These are phyloP conservation scores for Pseudocercospora fijiensis DNA, from an alignment of 2,329 filamentous ascomycete genomes.

Conservation along the genomic window DNA sequence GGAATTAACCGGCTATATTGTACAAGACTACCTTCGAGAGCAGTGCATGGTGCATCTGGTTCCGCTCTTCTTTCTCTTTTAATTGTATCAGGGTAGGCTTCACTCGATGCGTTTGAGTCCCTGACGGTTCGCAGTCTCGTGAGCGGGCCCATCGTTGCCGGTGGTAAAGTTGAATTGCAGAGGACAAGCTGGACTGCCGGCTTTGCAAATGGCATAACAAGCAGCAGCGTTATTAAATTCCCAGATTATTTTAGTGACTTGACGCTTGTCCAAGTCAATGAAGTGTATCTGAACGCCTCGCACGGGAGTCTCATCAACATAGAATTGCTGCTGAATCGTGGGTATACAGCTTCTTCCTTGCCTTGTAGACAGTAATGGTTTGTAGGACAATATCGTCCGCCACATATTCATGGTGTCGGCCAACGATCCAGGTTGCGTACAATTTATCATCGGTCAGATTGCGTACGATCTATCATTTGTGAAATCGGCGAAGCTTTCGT, in stretches of 20 bases:
- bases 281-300: constrained; percentile 5
- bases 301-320: neutral
- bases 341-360: neutral
- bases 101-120: neutral
- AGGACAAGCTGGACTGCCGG: constrained; percentile 3
- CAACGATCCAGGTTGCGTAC: neutral
- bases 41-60: neutral
- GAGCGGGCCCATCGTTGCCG: neutral
- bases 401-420: neutral
- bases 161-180: neutral
- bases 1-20: neutral
- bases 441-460: neutral
- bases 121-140: constrained; percentile 3
- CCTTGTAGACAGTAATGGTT: constrained; percentile 9
- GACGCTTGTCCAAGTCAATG: neutral
- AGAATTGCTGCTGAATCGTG: neutral
- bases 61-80: neutral
- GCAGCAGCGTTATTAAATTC: constrained; percentile 12
- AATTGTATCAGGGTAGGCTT: neutral
- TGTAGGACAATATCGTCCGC: neutral
- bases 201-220: constrained; percentile 8
- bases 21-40: neutral
- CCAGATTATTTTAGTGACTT: constrained; percentile 7
- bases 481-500: neutral
- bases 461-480: neutral